phyloP scores from a whole-genome alignment of 1,284 basidiomycete species.

The Inonotus obliquus region DNA sequence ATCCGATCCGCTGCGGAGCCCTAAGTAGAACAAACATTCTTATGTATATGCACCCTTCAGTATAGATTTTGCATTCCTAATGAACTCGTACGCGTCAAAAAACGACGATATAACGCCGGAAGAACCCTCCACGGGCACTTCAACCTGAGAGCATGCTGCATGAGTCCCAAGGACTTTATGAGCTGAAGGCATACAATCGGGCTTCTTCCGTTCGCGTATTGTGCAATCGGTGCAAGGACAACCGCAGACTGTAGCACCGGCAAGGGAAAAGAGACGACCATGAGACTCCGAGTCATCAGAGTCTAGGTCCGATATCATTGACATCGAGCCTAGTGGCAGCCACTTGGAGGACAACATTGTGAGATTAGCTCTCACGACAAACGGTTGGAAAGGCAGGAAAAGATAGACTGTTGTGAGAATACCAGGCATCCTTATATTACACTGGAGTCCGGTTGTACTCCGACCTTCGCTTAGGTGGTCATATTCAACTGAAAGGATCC shows the following conservation, averaged over 20 bases:
- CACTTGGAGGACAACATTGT: background rate
- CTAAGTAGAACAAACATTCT: slow-evolving; percentile 7
- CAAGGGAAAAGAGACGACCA: background rate
- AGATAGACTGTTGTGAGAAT: too few species aligned
- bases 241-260: background rate
- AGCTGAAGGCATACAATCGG: background rate
- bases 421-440: too few species aligned
- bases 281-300: background rate
- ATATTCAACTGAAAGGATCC: too few species aligned
- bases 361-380: background rate
- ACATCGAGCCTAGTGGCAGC: background rate
- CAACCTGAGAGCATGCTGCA: background rate
- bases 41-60: slow-evolving; percentile 2
- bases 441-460: too few species aligned
- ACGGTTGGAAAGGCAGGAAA: too few species aligned
- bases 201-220: background rate
- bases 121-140: slow-evolving; percentile 1
- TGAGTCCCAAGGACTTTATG: background rate
- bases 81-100: slow-evolving; percentile 6
- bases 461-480: too few species aligned
- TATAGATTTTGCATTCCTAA: slow-evolving; percentile 5
- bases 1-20: too few species aligned
- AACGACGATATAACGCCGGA: slow-evolving; percentile 6
- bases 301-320: too few species aligned
- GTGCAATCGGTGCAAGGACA: background rate